Evolutionary conservation across 257 asterid species (phyloP), one percentile per base, ranked within the genome.

Genomic region (Scutellaria galericulata): DNA sequence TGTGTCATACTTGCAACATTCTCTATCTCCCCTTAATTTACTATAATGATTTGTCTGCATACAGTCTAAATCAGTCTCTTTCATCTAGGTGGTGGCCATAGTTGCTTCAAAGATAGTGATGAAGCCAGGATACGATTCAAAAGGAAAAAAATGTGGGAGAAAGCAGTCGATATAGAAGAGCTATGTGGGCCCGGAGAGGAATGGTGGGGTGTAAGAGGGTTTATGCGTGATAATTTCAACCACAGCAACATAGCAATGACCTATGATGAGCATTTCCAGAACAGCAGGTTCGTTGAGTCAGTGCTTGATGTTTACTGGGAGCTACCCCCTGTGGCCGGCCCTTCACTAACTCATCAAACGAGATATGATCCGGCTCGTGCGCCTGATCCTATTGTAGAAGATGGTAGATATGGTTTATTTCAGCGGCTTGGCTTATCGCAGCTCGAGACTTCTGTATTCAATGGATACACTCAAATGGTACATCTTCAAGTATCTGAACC

Each of bases 121-220:
- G 98, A 93, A 81, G 94, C 96, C 44, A 79, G 97, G 81, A 69
- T 84, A 69, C 82, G 98, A 80, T 66, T 22, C 14, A 83, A 84
- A 70, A 82, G 97, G 74, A 91, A 84, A 79, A 91, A 88, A 42
- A 76, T 86, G 73, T 93, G 97, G 96, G 92, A 89, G 60, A 93
- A 93, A 81, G 92, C 96, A 40, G 96, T 91, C 8, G 91, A 85
- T 60, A 68, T 77, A 42, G 88, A 89, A 47, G 96, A 93, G 81
- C 90, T 93, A 50, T 93, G 98, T 71, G 97, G 97, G 18, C 91
- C 92, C 0, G 96, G 90, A 42, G 97, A 91, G 68, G 92, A 94
- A 37, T 93, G 98, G 98, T 93, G 98, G 98, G 98, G 98, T 0
- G 98, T 91, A 13, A 80, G 88, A 76, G 98, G 98, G 41, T 78